Evolutionary conservation across 1,284 basidiomycete genomes (phyloP), one percentile per base, ranked within the genome.

Genomic region (Meripilus lineatus): DNA sequence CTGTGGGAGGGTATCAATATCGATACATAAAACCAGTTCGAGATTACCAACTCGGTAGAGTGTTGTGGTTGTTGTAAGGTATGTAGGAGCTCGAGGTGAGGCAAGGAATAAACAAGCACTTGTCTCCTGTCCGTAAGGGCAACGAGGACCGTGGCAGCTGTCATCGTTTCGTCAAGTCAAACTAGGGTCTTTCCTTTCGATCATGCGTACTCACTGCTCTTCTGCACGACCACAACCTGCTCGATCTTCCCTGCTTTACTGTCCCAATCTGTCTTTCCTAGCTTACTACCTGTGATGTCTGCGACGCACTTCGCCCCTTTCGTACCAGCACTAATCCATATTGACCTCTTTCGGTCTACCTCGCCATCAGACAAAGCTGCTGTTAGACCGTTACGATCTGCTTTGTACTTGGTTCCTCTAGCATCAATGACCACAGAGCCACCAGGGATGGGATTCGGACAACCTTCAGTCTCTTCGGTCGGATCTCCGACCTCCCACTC

Each of bases 61-160:
- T 59, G 50, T 1, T 59, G 54, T 1, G 74, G 69, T 2, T 80
- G 59, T 38, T 72, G 62, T 26, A 80, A 48, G 1, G 70, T 72
- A 52, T 78, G 70, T 23, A 85, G 55, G 32, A 67, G 62, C 52
- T 85, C 80, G 21, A 87, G 68, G 52, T 72, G 68, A 2, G 89
- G 89, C 7, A 90, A 66, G 0, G 85, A 80, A 64, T 89, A 90
- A 10, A 82, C 69, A 5, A 81, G 61, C 0, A 68, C 77, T 20
- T 76, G 70, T 5, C 71, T 64, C 54, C 57, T 65, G 40, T 77
- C 77, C 0, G 81, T 85, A 50, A 84, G 74, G 13, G 75, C 78
- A 13, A 85, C 77, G 15, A 91, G 61, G 1, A 78, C 80, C 50
- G 70, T 69, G 4, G 75, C 77, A 36, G 75, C 81, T 84, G 14